Conservation (phyloP, 179 eudicot species). For the Spergularia azorica region DNA sequence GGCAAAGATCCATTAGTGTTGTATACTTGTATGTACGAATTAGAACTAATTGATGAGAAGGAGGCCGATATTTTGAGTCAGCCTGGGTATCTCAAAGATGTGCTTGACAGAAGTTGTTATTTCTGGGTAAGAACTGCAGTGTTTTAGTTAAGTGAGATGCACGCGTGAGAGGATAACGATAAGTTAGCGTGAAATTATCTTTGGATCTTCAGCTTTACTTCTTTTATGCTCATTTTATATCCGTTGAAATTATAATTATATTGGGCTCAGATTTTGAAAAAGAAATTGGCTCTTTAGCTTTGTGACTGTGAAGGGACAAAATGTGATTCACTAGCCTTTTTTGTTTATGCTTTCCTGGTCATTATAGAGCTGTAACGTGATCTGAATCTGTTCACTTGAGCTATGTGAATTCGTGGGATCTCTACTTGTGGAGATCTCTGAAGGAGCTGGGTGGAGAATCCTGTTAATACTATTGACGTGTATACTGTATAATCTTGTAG, state of each 20-base stretch:
- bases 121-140: too few relatives aligned
- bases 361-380: neutral
- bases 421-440: neutral
- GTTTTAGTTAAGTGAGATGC: too few relatives aligned
- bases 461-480: neutral
- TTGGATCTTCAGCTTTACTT: neutral
- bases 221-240: neutral
- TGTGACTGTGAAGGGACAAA: neutral
- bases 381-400: neutral
- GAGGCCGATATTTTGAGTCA: too few relatives aligned
- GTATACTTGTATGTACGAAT: too few relatives aligned
- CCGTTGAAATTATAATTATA: neutral
- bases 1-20: too few relatives aligned
- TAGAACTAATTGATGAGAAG: too few relatives aligned
- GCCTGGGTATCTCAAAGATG: too few relatives aligned
- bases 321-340: neutral
- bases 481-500: too few relatives aligned
- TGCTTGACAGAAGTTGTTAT: too few relatives aligned
- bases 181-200: neutral
- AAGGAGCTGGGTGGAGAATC: neutral
- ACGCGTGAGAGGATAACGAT: too few relatives aligned
- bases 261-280: neutral
- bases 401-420: neutral
- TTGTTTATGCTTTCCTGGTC: neutral
- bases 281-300: neutral